Evolutionary conservation across 257 asterid species (phyloP).

Genomic region (Nicotiana knightiana): DNA sequence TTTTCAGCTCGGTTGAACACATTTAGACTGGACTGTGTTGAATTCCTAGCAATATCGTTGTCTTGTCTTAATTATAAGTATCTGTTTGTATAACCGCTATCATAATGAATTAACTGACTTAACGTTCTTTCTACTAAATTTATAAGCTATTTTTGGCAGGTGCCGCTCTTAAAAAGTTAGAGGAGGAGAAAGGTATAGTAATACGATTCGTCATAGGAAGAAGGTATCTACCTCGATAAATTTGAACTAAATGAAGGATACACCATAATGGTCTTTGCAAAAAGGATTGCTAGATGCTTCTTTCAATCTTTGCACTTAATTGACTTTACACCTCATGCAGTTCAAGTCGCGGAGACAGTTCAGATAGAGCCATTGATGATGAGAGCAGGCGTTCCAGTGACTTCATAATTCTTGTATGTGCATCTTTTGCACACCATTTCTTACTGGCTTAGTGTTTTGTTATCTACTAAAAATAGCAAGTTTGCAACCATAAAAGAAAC

Average conservation of each 20-base stretch:
- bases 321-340: constrained; percentile 47
- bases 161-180: constrained; percentile 48
- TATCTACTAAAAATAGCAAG: neutral
- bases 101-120: neutral
- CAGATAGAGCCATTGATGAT: constrained; percentile 58
- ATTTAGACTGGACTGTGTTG: neutral
- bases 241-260: constrained; percentile 19
- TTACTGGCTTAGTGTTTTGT: constrained; percentile 5
- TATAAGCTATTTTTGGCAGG: constrained; percentile 32
- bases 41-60: neutral
- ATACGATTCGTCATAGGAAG: constrained; percentile 83
- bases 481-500: neutral
- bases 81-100: neutral
- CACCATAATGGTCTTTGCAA: constrained; percentile 11
- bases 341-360: constrained; percentile 56
- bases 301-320: constrained; percentile 16
- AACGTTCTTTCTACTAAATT: neutral
- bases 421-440: constrained; percentile 11
- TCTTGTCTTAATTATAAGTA: neutral
- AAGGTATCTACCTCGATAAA: constrained; percentile 45
- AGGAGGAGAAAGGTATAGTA: constrained; percentile 71
- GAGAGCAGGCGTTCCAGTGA: constrained; percentile 64
- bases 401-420: constrained; percentile 76
- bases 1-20: neutral
- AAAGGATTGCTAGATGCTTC: neutral